Conservation (phyloP, 2,329 filamentous ascomycete species). For the Paradendryphiella salina region DNA sequence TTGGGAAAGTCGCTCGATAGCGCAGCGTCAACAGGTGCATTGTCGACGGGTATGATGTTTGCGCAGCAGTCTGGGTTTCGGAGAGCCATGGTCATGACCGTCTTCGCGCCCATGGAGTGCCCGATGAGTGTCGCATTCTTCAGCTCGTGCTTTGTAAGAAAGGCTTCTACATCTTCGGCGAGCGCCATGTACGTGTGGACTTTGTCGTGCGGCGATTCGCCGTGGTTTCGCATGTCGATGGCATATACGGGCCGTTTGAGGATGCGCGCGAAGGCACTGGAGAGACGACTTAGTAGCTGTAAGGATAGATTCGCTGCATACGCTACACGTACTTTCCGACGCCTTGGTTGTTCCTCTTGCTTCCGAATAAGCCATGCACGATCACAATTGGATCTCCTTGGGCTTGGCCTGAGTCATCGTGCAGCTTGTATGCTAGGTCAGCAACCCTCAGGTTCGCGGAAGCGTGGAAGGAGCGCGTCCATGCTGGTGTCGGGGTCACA, state of each 20-base stretch:
- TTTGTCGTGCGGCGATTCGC: conserved; percentile 77
- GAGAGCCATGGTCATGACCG: conserved; percentile 84
- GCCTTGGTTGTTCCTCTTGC: conserved; percentile 89
- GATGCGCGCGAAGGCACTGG: conserved; percentile 77
- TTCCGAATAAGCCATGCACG: conserved; percentile 91
- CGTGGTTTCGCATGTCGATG: conserved; percentile 89
- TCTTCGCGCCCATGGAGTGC: conserved; percentile 96
- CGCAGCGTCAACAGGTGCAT: conserved; percentile 81
- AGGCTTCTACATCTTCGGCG: conserved; percentile 79
- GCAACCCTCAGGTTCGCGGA: conserved; percentile 27
- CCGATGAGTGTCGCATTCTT: conserved; percentile 77
- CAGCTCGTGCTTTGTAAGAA: conserved; percentile 73
- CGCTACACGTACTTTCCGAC: conserved; percentile 75
- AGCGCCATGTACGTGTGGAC: conserved; percentile 80
- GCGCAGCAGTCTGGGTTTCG: conserved; percentile 67
- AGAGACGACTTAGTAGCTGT: neutral
- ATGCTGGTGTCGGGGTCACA: conserved; percentile 14
- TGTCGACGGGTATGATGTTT: conserved; percentile 83
- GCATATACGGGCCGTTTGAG: conserved; percentile 80
- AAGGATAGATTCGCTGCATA: neutral
- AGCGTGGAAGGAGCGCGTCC: conserved; percentile 37
- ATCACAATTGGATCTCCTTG: conserved; percentile 74
- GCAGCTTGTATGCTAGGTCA: conserved; percentile 43
- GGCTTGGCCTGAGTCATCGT: conserved; percentile 42
- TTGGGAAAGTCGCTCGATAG: conserved; percentile 74